Base-by-base conservation (phyloP, 805 yeast genomes). In the Yarrowia porcina region DNA sequence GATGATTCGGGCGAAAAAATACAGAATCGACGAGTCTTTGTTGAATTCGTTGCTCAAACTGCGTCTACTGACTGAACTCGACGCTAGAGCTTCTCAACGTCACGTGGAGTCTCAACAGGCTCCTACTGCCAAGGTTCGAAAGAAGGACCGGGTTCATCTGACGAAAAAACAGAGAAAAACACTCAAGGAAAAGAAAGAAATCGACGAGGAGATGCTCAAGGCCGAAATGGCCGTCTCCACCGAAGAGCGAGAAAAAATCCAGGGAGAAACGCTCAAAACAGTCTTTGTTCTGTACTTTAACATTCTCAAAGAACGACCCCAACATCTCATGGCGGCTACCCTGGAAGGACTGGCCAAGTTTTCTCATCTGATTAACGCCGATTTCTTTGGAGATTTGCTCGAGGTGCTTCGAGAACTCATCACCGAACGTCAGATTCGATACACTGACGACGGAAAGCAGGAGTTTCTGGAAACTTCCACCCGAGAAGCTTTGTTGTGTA, bases 291-390 rank as follows among this genome's bases (percentile, higher is more conserved):
- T 90, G 20, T 94, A 94, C 72, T 76, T 94, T 67, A 91, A 89
- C 67, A 83, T 93, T 30, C 78, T 94, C 66, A 87, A 82, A 72
- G 81, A 80, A 17, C 80, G 83, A 47, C 82, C 85, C 18, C 82
- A 84, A 38, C 81, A 82, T 18, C 77, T 94, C 61, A 85, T 90
- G 79, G 97, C 96, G 8, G 81, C 93, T 0, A 96, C 93, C 0
- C 78, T 94, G 62, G 98, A 94, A 76, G 98, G 98, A 3, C 76
- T 94, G 63, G 89, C 97, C 0, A 84, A 84, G 70, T 91, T 87
- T 71, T 97, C 98, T 2, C 94, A 88, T 69, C 86, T 92, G 85
- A 91, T 96, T 23, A 94, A 94, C 71, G 84, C 93, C 64, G 98
- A 94, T 67, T 78, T 94, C 47, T 81, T 94, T 68, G 98, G 98